Percentiles rank a stretch among this genome's conserved stretches.
phyloP scores from a whole-genome alignment of 257 asterid species.

The Oldenlandia corymbosa region DNA sequence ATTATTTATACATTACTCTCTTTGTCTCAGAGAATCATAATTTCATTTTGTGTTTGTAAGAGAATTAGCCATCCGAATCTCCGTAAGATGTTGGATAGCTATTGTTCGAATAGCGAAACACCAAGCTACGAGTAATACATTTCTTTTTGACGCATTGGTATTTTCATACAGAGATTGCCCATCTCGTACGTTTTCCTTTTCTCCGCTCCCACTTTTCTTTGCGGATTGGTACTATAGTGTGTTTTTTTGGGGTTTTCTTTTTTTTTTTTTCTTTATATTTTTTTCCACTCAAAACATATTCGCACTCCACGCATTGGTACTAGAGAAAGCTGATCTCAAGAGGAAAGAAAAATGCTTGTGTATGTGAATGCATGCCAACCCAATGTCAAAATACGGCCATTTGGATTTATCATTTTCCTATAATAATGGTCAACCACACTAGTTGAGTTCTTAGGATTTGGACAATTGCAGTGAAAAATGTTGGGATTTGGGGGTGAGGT shows the following conservation, averaged over 20 bases:
- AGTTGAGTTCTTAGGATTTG: too few relatives aligned
- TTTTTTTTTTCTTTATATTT: too few relatives aligned
- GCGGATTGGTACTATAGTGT: constrained; percentile 11
- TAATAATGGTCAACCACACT: too few relatives aligned
- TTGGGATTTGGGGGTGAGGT: too few relatives aligned
- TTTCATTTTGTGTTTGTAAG: too few relatives aligned
- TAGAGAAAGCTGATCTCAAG: constrained; percentile 33
- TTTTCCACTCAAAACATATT: constrained; percentile 14
- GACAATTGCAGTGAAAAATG: too few relatives aligned
- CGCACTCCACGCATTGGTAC: constrained; percentile 26
- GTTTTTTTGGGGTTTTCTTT: neutral
- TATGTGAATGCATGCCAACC: too few relatives aligned
- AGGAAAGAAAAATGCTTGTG: neutral
- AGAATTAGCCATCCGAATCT: constrained; percentile 8
- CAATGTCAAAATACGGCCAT: too few relatives aligned
- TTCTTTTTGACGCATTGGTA: constrained; percentile 12
- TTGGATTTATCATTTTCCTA: too few relatives aligned
- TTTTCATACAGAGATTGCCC: constrained; percentile 30
- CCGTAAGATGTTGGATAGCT: constrained; percentile 29
- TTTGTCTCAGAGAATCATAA: too few relatives aligned
- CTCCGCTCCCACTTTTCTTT: constrained; percentile 8
- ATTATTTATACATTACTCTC: too few relatives aligned
- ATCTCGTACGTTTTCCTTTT: constrained; percentile 34
- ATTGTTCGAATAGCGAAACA: constrained; percentile 29
- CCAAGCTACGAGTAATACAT: constrained; percentile 28